phyloP scores from a whole-genome alignment of 352 stramenopile genomes.

The Globisporangium canariense region DNA sequence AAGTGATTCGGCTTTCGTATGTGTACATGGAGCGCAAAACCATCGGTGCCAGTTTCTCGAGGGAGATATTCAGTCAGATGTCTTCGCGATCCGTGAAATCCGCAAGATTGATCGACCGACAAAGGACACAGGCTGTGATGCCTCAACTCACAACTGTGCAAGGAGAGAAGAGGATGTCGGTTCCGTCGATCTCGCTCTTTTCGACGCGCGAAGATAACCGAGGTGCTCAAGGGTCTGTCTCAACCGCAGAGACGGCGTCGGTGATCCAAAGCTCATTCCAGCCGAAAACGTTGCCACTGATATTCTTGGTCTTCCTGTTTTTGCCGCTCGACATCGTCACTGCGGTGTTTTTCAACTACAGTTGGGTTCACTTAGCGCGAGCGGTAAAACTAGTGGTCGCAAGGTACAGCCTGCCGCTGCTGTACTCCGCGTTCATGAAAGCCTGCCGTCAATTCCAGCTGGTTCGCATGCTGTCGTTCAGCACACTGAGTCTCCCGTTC shows the following conservation, averaged over 20 bases:
- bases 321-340: constrained; percentile 15
- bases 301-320: constrained; percentile 10
- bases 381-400: constrained; percentile 11
- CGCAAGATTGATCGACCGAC: neutral
- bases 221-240: neutral
- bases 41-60: constrained; percentile 4
- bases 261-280: neutral
- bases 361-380: constrained; percentile 22
- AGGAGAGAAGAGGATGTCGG: neutral
- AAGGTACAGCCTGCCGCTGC: constrained; percentile 4
- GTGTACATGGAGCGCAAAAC: constrained; percentile 13
- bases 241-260: constrained; percentile 8
- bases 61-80: neutral
- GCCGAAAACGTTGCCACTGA: neutral
- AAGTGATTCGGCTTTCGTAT: constrained; percentile 18
- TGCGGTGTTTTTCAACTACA: constrained; percentile 9
- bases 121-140: neutral
- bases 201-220: constrained; percentile 9
- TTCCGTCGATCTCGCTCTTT: constrained; percentile 11
- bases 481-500: constrained; percentile 10
- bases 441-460: constrained; percentile 7
- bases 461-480: constrained; percentile 22
- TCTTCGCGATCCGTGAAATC: constrained; percentile 1
- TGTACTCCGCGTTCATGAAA: constrained; percentile 11
- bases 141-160: constrained; percentile 5